Conservation (phyloP, 2,329 filamentous ascomycete genomes). For the Ascomycota sp. region DNA sequence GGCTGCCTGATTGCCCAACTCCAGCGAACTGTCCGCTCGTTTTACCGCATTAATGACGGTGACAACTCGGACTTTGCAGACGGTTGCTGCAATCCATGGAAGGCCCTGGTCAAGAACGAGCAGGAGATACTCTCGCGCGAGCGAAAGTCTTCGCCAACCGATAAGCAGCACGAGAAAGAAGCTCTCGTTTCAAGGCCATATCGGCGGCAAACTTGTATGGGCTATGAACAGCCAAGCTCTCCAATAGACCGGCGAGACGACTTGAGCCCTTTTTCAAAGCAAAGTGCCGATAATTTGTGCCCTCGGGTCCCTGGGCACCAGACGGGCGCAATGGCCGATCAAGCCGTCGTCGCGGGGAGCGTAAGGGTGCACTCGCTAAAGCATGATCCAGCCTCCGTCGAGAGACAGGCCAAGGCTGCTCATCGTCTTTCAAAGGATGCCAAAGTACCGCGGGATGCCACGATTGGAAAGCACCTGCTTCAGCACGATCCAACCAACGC, state of each 20-base stretch:
- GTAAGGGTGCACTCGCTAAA: constrained; percentile 1
- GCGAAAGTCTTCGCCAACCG: neutral
- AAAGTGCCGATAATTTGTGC: neutral
- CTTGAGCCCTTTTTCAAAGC: no score
- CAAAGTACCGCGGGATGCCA: neutral
- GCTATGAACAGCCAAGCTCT: neutral
- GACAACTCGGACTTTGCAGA: constrained; percentile 6
- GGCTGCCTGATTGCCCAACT: constrained; percentile 9
- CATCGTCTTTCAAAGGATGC: constrained; percentile 3
- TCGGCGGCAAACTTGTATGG: constrained; percentile 6
- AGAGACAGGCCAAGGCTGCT: neutral
- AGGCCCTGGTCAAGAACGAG: constrained; percentile 9
- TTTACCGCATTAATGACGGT: constrained; percentile 12
- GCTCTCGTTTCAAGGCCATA: constrained; percentile 5
- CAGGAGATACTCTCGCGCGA: constrained; percentile 13
- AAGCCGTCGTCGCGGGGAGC: neutral
- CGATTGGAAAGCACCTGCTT: constrained; percentile 1
- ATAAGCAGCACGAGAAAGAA: constrained; percentile 1
- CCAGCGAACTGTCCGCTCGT: constrained; percentile 10
- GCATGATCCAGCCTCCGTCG: constrained; percentile 1
- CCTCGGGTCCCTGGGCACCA: neutral
- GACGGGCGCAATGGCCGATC: constrained; percentile 1
- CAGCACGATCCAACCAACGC: constrained; percentile 1
- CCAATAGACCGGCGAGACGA: no score
- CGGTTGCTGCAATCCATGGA: constrained; percentile 10